Base-by-base conservation (phyloP, 1,284 basidiomycete genomes). In the Pyrrhoderma noxium region DNA sequence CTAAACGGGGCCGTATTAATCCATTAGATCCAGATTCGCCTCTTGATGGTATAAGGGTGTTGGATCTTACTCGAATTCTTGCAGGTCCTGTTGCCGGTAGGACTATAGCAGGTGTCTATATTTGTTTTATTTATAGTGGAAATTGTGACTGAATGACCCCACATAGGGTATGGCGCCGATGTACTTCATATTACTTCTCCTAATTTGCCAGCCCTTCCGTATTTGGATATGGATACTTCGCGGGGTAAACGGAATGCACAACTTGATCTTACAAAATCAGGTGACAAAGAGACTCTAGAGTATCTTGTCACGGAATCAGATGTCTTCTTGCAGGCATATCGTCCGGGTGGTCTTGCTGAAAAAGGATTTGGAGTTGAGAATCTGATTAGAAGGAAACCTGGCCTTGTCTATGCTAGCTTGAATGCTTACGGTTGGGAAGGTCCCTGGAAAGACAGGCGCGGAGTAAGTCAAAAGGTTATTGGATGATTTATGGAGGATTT, bases 281-380 rank as follows among this genome's bases (percentile, higher is more conserved):
- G 54, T 1, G 75, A 75, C 48, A 57, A 57, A 2, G 58, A 57
- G 13, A 70, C 46, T 13, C 66, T 83, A 8, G 52, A 56, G 2
- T 49, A 55, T 0, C 68, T 85, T 1, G 63, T 71, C 4, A 56
- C 63, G 47, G 69, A 68, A 16, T 68, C 75, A 0, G 79, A 85
- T 58, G 76, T 85, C 3, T 80, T 85, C 58, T 62, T 85, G n/a
- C 82, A 86, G 60, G 73, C 77, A 0, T 85, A 85, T 62, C 71
- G 80, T 11, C 80, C 80, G 0, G 74, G 74, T 0, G 73, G 73
- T 0, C 61, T 83, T n/a, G 62, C 63, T 3, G 63, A 58, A 3
- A 77, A 75, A 53, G 79, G 78, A 0, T 81, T 82, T 56, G 72
- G 76, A 0, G 60, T 69, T 0, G 57, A 66, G 8, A 69, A 74